Conservation (phyloP, 129 eudicot species). For the Artemisia tridentata region DNA sequence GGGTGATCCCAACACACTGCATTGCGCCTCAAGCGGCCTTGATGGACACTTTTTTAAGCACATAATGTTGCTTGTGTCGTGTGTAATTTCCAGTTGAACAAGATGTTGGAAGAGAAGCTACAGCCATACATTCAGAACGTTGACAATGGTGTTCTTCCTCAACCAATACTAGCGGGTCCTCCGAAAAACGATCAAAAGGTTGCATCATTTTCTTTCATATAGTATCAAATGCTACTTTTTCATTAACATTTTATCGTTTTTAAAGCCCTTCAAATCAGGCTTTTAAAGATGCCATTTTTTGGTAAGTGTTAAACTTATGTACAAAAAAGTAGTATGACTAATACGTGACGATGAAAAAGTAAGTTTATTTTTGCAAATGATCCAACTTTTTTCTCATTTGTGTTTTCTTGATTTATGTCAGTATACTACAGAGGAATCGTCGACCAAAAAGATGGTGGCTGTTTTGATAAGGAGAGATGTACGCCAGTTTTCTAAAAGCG, state of each 20-base stretch:
- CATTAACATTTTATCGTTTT: too few species aligned
- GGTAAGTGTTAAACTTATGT: too few species aligned
- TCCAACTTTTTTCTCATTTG: too few species aligned
- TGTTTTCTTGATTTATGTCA: not conserved
- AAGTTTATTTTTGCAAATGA: too few species aligned
- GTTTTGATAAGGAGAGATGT: slow-evolving; percentile 18
- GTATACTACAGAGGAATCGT: slow-evolving; percentile 18
- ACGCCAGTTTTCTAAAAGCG: not conserved
- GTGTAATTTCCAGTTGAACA: slow-evolving; percentile 52
- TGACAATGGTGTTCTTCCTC: slow-evolving; percentile 55
- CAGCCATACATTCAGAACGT: slow-evolving; percentile 65
- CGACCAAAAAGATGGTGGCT: slow-evolving; percentile 37
- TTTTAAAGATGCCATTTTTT: too few species aligned
- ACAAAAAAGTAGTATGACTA: too few species aligned
- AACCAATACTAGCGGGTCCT: slow-evolving; percentile 46
- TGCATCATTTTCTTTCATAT: not conserved
- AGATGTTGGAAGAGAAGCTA: slow-evolving; percentile 78
- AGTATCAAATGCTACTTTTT: too few species aligned
- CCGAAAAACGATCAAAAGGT: slow-evolving; percentile 59
- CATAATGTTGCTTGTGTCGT: not conserved
- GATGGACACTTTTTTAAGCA: too few species aligned
- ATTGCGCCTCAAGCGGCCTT: too few species aligned
- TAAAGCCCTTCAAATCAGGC: too few species aligned
- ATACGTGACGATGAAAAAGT: too few species aligned
- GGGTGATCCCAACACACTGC: too few species aligned